phyloP scores from a whole-genome alignment of 1,139 yeast genomes.

The Diutina catenulata region DNA sequence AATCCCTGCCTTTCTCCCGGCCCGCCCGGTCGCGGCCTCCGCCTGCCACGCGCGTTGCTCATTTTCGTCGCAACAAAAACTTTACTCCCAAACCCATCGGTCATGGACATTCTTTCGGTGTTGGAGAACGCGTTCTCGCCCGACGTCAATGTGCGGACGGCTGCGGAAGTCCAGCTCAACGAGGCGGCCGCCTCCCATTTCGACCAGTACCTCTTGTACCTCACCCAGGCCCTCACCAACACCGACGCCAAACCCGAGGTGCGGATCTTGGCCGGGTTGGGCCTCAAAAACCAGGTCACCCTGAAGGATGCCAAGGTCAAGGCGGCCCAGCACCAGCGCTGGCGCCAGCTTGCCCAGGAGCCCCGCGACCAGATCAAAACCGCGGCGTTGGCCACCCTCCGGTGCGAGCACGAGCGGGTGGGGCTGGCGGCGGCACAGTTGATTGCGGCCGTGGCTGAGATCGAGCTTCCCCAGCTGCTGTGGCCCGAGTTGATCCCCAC shows the following conservation, averaged over 20 bases:
- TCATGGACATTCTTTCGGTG: slow-evolving; percentile 62
- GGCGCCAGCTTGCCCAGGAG: slow-evolving; percentile 45
- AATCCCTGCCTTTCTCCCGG: too few relatives aligned
- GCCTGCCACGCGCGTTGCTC: too few relatives aligned
- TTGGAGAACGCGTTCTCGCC: slow-evolving; percentile 70
- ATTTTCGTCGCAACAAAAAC: too few relatives aligned
- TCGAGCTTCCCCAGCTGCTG: slow-evolving; percentile 76
- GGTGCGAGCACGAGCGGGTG: slow-evolving; percentile 62
- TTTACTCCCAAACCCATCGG: too few relatives aligned
- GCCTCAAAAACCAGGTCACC: slow-evolving; percentile 75
- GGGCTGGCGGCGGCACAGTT: slow-evolving; percentile 88
- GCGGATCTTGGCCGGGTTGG: slow-evolving; percentile 84
- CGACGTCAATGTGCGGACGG: slow-evolving; percentile 59
- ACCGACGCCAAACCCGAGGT: slow-evolving; percentile 69
- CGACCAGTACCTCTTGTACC: slow-evolving; percentile 54
- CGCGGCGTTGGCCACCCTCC: slow-evolving; percentile 51
- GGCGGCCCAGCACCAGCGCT: slow-evolving; percentile 43
- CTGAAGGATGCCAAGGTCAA: slow-evolving; percentile 54
- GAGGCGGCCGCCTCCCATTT: slow-evolving; percentile 69
- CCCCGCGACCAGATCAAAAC: slow-evolving; percentile 57
- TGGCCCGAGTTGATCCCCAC: slow-evolving; percentile 83
- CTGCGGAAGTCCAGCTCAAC: slow-evolving; percentile 72
- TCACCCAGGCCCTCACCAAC: slow-evolving; percentile 56
- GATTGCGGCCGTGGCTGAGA: slow-evolving; percentile 92
- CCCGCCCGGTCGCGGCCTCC: too few relatives aligned